These are phyloP conservation scores for Penicillium atrosanguineum DNA, from an alignment of 495 filamentous ascomycete species.

Conservation along the genomic window DNA sequence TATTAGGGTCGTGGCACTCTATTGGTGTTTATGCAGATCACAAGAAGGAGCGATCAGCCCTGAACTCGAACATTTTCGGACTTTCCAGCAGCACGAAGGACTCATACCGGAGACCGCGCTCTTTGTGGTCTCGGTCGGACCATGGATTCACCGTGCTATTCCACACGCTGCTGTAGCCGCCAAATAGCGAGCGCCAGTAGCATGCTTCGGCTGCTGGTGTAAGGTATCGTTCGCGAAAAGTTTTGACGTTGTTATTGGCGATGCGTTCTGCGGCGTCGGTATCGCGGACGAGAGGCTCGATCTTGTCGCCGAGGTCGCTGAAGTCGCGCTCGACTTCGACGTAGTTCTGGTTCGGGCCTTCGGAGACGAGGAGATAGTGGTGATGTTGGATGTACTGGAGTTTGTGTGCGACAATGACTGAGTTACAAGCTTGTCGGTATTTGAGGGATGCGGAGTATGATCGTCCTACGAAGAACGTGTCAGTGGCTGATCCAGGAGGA, in stretches of 20 bases:
- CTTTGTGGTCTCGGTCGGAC: constrained; percentile 14
- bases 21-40: constrained; percentile 8
- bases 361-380: constrained; percentile 37
- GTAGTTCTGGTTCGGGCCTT: constrained; percentile 59
- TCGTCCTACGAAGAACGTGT: constrained; percentile 27
- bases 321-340: constrained; percentile 58
- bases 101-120: constrained; percentile 40
- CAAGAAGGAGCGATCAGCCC: constrained; percentile 5
- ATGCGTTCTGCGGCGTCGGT: constrained; percentile 47
- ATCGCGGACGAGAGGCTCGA: constrained; percentile 46
- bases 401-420: constrained; percentile 53
- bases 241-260: constrained; percentile 52
- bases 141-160: constrained; percentile 30
- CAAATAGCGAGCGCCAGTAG: constrained; percentile 56
- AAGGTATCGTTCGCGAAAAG: constrained; percentile 57
- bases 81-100: constrained; percentile 39
- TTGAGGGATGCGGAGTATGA: constrained; percentile 56
- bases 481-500: not conserved
- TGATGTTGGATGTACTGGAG: constrained; percentile 48
- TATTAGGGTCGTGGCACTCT: constrained; percentile 5
- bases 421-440: constrained; percentile 60
- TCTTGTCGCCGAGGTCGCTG: constrained; percentile 52
- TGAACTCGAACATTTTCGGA: constrained; percentile 32
- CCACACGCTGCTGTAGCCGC: constrained; percentile 45
- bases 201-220: constrained; percentile 58